These are phyloP conservation scores for Verticillium isaacii DNA, from an alignment of 2,329 filamentous ascomycete species.

Conservation along the genomic window DNA sequence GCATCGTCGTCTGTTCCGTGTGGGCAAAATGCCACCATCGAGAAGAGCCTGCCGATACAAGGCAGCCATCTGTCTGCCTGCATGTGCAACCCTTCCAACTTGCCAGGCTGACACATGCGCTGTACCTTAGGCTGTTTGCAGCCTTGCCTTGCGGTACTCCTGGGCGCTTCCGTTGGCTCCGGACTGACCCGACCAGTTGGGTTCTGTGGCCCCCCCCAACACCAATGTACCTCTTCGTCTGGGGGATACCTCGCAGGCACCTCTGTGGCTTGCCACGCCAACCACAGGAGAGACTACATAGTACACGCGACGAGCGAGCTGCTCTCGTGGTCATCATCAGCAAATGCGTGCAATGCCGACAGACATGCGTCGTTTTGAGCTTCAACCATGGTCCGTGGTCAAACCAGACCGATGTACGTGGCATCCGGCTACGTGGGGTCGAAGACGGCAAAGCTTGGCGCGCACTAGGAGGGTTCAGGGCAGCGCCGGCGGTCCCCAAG, in stretches of 20 bases:
- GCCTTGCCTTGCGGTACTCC: neutral
- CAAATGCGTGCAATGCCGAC: neutral
- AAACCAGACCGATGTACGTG: neutral
- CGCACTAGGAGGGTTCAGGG: neutral
- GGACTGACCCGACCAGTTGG: neutral
- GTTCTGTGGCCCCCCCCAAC: neutral
- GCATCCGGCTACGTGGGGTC: neutral
- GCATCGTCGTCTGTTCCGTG: neutral
- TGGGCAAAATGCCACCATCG: neutral
- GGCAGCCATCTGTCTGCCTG: neutral
- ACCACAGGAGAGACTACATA: neutral
- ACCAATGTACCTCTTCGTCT: neutral
- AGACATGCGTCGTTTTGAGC: neutral
- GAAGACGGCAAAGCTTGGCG: constrained; percentile 9
- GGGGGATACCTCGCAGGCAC: neutral
- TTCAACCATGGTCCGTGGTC: neutral
- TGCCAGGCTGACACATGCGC: neutral
- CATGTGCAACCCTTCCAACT: neutral
- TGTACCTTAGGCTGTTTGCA: neutral
- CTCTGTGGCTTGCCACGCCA: neutral
- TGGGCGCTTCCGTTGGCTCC: neutral
- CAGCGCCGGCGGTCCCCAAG: constrained; percentile 5
- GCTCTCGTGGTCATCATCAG: neutral
- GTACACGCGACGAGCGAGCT: neutral
- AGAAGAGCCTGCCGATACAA: neutral